Percentiles rank a stretch among this genome's conserved stretches.
Conservation (phyloP, 202 grass and related monocot genomes). For the Saccharum hybrid region DNA sequence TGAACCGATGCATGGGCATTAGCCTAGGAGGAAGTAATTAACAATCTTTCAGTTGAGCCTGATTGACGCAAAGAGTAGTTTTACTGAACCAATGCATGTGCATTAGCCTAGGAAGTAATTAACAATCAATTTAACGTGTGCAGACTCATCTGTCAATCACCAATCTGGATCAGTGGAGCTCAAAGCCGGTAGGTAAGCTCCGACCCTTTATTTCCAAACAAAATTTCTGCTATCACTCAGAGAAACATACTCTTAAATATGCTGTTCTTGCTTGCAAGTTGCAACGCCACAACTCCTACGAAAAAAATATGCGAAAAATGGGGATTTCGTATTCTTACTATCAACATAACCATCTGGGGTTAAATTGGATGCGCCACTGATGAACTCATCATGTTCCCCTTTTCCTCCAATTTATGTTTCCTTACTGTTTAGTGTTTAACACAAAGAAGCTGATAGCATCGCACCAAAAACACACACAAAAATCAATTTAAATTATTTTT, state of each 20-base stretch:
- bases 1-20: neutral
- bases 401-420: neutral
- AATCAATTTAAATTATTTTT: neutral
- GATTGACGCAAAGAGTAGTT: neutral
- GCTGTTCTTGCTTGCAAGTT: neutral
- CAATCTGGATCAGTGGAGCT: constrained; percentile 56
- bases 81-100: constrained; percentile 4
- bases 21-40: neutral
- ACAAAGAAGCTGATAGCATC: neutral
- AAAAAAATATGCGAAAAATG: neutral
- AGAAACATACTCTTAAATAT: neutral
- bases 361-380: neutral
- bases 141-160: constrained; percentile 53
- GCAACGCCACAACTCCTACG: neutral
- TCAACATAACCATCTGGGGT: neutral
- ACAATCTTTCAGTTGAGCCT: neutral
- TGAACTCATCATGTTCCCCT: neutral
- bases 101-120: neutral
- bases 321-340: neutral
- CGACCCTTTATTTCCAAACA: neutral
- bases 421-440: neutral
- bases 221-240: neutral
- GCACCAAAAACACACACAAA: neutral
- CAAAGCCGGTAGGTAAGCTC: constrained; percentile 69
- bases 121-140: constrained; percentile 18